phyloP scores from a whole-genome alignment of 2,329 filamentous ascomycete genomes.

The Aspergillus calidoustus region DNA sequence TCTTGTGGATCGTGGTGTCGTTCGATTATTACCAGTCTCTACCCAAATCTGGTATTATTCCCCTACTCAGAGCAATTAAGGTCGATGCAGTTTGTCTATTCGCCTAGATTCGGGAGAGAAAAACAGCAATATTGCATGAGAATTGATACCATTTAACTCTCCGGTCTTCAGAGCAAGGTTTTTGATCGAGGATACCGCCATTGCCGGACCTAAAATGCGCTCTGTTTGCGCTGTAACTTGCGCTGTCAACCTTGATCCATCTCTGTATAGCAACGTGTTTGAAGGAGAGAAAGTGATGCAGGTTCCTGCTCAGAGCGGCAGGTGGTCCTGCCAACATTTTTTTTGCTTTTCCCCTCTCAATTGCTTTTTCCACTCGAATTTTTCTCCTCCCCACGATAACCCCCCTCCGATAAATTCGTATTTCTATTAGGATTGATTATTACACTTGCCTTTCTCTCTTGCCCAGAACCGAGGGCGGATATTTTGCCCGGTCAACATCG shows the following conservation, averaged over 20 bases:
- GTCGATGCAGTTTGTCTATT: neutral
- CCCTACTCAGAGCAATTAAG: neutral
- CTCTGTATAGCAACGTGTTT: neutral
- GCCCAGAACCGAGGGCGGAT: neutral
- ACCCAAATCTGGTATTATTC: neutral
- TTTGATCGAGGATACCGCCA: neutral
- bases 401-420: neutral
- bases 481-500: neutral
- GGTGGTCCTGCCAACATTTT: neutral
- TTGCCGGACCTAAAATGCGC: neutral
- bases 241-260: neutral
- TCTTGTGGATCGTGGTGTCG: neutral
- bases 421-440: conserved; percentile 7
- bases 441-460: neutral
- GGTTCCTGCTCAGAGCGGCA: neutral
- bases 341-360: neutral
- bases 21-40: neutral
- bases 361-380: conserved; percentile 9
- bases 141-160: neutral
- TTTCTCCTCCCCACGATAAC: conserved; percentile 15
- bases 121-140: conserved; percentile 20
- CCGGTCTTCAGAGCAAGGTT: neutral
- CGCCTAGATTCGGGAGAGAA: conserved; percentile 4
- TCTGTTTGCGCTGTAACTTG: neutral
- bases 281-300: neutral